These are phyloP conservation scores for Camptophora hylomeconis DNA, from an alignment of 2,329 filamentous ascomycete species.

Conservation along the genomic window DNA sequence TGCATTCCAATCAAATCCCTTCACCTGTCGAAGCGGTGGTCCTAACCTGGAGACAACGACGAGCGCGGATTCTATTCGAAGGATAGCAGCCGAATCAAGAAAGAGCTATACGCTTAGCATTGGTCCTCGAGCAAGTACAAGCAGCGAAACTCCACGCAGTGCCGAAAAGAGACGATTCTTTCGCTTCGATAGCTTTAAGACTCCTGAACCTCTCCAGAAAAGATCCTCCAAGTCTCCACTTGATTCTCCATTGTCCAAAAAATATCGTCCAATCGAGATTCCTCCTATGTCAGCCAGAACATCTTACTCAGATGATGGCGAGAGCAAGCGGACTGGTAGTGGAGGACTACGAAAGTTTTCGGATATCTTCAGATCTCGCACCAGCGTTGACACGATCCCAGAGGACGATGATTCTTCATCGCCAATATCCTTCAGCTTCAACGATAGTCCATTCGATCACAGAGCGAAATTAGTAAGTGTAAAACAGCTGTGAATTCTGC, in stretches of 20 bases:
- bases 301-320: slow-evolving; percentile 6
- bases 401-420: slow-evolving; percentile 3
- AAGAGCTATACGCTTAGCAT: slow-evolving; percentile 3
- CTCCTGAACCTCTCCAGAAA: too few relatives aligned
- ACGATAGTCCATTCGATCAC: slow-evolving; percentile 6
- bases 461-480: slow-evolving; percentile 11
- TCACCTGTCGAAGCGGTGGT: slow-evolving; percentile 7
- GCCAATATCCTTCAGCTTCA: not conserved
- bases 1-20: slow-evolving; percentile 7
- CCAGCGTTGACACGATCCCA: slow-evolving; percentile 7
- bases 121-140: slow-evolving; percentile 1
- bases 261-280: too few relatives aligned
- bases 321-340: slow-evolving; percentile 9
- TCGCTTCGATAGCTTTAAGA: too few relatives aligned
- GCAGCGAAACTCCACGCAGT: too few relatives aligned
- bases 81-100: slow-evolving; percentile 6
- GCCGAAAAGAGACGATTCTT: too few relatives aligned
- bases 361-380: slow-evolving; percentile 12
- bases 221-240: too few relatives aligned
- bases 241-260: too few relatives aligned
- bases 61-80: slow-evolving; percentile 10
- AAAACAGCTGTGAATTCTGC: not conserved
- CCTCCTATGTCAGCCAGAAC: slow-evolving; percentile 6
- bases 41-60: slow-evolving; percentile 13
- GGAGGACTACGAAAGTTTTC: slow-evolving; percentile 12